phyloP scores from a whole-genome alignment of 2,329 filamentous ascomycete species.

The Fusarium acutatum region DNA sequence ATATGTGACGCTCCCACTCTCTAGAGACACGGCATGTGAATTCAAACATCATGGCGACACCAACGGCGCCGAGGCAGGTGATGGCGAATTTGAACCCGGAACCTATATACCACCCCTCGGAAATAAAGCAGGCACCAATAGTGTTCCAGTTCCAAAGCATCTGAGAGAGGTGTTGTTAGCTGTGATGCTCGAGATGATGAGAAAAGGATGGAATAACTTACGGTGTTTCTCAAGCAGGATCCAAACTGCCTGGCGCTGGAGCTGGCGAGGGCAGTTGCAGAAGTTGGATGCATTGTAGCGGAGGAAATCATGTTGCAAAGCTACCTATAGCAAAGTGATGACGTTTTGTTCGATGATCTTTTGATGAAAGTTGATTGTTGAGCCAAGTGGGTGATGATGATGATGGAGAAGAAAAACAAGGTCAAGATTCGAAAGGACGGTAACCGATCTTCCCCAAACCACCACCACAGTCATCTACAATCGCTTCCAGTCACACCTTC shows the following conservation, averaged over 20 bases:
- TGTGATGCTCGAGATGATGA: background rate
- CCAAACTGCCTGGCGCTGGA: background rate
- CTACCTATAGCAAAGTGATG: background rate
- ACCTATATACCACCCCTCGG: slow-evolving; percentile 73
- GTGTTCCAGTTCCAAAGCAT: slow-evolving; percentile 87
- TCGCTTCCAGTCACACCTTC: no score
- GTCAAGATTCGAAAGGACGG: background rate
- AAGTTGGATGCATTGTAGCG: slow-evolving; percentile 35
- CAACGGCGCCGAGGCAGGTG: slow-evolving; percentile 79
- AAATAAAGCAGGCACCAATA: slow-evolving; percentile 75
- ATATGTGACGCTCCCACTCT: slow-evolving; percentile 75
- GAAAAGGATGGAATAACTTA: slow-evolving; percentile 31
- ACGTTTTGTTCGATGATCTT: background rate
- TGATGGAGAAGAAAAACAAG: background rate
- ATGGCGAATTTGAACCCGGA: slow-evolving; percentile 78
- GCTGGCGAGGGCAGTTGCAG: slow-evolving; percentile 14
- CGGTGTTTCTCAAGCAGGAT: slow-evolving; percentile 5
- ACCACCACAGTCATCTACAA: no score
- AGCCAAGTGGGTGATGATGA: background rate
- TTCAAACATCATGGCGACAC: slow-evolving; percentile 78
- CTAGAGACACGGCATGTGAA: slow-evolving; percentile 73
- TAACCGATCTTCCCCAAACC: background rate
- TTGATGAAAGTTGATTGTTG: background rate
- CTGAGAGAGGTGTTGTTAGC: slow-evolving; percentile 49
- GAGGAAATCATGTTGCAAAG: background rate